Conservation (phyloP, 805 yeast species). For the Metschnikowia baotianmanensis region DNA sequence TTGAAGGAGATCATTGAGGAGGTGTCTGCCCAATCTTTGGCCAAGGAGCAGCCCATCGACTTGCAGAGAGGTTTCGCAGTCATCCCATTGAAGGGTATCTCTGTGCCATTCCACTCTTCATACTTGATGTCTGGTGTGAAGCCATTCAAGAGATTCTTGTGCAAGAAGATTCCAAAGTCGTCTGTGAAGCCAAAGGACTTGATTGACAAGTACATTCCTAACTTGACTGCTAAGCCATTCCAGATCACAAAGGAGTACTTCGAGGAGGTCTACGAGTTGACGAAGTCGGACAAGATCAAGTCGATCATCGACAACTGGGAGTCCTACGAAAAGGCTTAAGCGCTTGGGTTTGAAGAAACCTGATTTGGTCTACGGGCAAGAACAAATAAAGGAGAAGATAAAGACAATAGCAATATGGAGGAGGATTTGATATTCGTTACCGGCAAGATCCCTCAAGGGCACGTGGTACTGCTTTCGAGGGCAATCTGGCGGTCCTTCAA, state of each 20-base stretch:
- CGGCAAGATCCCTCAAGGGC: conserved; percentile 3
- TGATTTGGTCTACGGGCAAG: conserved; percentile 3
- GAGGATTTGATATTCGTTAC: conserved; percentile 6
- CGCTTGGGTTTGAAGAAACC: not conserved
- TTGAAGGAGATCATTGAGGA: conserved; percentile 84
- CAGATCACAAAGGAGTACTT: conserved; percentile 95
- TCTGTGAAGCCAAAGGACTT: conserved; percentile 94
- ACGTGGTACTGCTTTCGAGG: conserved; percentile 21
- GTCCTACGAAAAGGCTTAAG: conserved; percentile 56
- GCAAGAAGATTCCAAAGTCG: conserved; percentile 91
- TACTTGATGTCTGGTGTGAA: conserved; percentile 97
- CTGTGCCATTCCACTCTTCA: conserved; percentile 99
- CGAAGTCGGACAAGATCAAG: conserved; percentile 89
- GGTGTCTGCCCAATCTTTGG: conserved; percentile 74
- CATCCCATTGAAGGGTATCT: conserved; percentile 96
- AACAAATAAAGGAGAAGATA: not conserved
- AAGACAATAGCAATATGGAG: conserved; percentile 1
- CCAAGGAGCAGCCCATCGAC: conserved; percentile 95
- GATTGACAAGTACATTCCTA: conserved; percentile 95
- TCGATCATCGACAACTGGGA: conserved; percentile 95
- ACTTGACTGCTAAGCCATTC: conserved; percentile 97
- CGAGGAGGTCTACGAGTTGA: conserved; percentile 90
- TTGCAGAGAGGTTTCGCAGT: conserved; percentile 98
- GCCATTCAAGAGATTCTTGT: conserved; percentile 97
- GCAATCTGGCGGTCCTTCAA: conserved; percentile 1